phyloP scores from a whole-genome alignment of 176 grass and related monocot genomes.

The Aegilops longissima region DNA sequence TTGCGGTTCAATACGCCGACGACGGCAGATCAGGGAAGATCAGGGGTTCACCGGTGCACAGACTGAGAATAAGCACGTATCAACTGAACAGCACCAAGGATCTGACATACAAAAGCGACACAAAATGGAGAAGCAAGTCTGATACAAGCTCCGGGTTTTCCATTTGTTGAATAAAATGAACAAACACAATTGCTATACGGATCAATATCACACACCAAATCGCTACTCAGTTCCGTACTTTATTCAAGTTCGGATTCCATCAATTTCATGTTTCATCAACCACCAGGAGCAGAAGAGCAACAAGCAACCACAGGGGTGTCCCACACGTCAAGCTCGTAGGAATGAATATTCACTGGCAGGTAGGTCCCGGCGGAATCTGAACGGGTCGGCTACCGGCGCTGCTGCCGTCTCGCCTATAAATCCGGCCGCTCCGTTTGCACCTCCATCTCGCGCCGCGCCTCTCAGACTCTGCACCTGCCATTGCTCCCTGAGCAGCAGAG shows the following conservation, averaged over 20 bases:
- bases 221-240: not conserved
- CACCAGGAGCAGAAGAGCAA: too few species aligned
- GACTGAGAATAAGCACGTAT: not conserved
- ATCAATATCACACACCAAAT: not conserved
- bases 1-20: not conserved
- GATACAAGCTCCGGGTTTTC: not conserved
- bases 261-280: not conserved
- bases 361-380: not conserved
- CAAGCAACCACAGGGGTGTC: not conserved
- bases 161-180: not conserved
- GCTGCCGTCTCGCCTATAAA: constrained; percentile 40
- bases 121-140: not conserved
- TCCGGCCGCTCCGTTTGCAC: not conserved
- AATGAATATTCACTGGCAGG: constrained; percentile 16
- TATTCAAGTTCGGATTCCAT: not conserved
- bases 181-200: not conserved
- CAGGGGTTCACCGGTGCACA: not conserved
- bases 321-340: not conserved
- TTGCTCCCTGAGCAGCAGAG: not conserved
- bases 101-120: not conserved
- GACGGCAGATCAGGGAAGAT: too few species aligned
- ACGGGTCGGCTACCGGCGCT: not conserved
- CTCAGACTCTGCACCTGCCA: not conserved
- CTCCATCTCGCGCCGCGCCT: not conserved
- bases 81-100: too few species aligned